Conservation (phyloP, 1,284 basidiomycete genomes). For the Pascua sp. region DNA sequence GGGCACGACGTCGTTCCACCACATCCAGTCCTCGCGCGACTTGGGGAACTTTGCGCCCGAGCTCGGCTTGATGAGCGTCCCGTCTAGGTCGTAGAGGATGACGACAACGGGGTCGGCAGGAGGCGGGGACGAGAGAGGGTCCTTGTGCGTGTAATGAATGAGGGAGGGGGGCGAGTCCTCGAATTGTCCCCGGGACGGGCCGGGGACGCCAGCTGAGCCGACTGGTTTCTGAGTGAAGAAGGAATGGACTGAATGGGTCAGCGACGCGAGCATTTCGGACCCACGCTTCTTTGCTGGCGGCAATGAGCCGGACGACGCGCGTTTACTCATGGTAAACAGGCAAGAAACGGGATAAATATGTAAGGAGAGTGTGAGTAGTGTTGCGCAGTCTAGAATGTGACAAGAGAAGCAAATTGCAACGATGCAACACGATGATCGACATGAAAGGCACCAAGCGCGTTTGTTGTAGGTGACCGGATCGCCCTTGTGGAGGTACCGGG, state of each 20-base stretch:
- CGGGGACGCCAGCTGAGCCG: background rate
- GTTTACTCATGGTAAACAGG: conserved; percentile 2
- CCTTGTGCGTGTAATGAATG: conserved; percentile 41
- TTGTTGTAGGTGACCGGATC: too few species aligned
- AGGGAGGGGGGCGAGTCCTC: conserved; percentile 30
- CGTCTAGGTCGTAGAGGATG: conserved; percentile 82
- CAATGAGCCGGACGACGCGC: conserved; percentile 1
- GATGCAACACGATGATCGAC: background rate
- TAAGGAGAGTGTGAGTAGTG: background rate
- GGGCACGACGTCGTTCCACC: conserved; percentile 71
- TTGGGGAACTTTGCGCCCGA: conserved; percentile 55
- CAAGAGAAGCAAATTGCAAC: background rate
- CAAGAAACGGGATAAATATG: background rate
- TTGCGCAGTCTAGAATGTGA: background rate
- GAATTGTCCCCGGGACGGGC: conserved; percentile 4
- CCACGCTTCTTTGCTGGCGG: conserved; percentile 17
- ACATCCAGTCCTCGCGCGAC: conserved; percentile 61
- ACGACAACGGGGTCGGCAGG: conserved; percentile 53
- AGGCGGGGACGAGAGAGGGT: conserved; percentile 31
- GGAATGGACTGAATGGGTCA: conserved; percentile 9
- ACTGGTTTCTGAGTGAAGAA: conserved; percentile 13
- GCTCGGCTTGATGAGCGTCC: conserved; percentile 70
- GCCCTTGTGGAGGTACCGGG: too few species aligned
- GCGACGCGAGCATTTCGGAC: background rate
- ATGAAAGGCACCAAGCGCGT: too few species aligned